Evolutionary conservation across 2,329 filamentous ascomycete species (phyloP).

Genomic region (Endoconidiophora polonica): DNA sequence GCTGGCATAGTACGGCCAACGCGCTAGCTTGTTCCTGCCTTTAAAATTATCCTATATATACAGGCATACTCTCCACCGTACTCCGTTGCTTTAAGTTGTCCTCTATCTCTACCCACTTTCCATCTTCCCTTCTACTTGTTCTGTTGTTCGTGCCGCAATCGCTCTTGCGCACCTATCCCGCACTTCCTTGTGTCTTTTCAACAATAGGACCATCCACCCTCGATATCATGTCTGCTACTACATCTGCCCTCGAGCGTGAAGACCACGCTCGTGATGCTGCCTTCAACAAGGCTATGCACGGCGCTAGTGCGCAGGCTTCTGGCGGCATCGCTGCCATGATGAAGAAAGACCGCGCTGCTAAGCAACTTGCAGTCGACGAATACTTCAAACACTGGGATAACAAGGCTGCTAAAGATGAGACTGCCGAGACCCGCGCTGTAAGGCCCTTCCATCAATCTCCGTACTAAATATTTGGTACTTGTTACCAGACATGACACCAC

Average conservation of each 20-base stretch:
- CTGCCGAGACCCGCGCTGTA: constrained; percentile 64
- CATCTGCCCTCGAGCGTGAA: constrained; percentile 48
- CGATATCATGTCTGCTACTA: constrained; percentile 10
- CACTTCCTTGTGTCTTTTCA: constrained; percentile 9
- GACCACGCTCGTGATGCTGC: constrained; percentile 72
- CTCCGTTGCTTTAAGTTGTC: neutral
- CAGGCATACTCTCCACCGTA: neutral
- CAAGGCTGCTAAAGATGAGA: constrained; percentile 64
- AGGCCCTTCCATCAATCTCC: constrained; percentile 16
- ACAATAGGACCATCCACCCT: constrained; percentile 5
- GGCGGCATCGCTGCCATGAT: constrained; percentile 66
- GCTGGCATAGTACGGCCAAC: too few species aligned
- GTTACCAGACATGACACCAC: neutral
- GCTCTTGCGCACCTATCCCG: neutral
- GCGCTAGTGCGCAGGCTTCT: constrained; percentile 45
- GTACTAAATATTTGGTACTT: neutral
- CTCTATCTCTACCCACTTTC: neutral
- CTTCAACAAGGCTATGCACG: constrained; percentile 83
- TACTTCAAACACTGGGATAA: constrained; percentile 97
- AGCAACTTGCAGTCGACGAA: constrained; percentile 70
- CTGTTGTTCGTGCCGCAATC: constrained; percentile 12
- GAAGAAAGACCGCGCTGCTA: constrained; percentile 63
- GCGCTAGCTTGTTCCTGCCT: too few species aligned
- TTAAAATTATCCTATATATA: neutral
- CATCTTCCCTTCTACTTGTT: constrained; percentile 1